These are phyloP conservation scores for Amphicarpaea edgeworthii DNA, from an alignment of 306 rosid species.

Conservation along the genomic window DNA sequence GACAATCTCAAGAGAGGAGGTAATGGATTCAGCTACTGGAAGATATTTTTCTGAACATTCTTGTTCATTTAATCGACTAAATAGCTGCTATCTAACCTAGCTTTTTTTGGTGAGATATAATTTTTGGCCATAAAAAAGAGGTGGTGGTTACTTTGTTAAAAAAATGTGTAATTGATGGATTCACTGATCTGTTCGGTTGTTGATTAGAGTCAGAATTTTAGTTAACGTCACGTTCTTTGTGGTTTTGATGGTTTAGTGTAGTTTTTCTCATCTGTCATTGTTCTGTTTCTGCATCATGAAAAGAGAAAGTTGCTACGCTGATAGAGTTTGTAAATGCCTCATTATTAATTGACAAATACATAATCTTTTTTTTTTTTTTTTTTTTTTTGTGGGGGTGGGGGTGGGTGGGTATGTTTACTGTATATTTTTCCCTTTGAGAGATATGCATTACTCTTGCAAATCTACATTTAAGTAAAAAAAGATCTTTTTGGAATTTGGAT, in stretches of 20 bases:
- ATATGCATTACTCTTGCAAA: conserved; percentile 3
- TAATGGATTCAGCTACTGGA: conserved; percentile 47
- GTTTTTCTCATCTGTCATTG: conserved; percentile 3
- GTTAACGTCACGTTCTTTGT: conserved; percentile 11
- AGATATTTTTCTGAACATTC: neutral
- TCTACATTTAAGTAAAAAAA: neutral
- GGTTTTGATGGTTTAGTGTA: conserved; percentile 7
- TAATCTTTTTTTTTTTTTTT: neutral
- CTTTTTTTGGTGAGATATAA: neutral
- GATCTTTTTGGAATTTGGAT: too few relatives aligned
- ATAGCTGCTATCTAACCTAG: neutral
- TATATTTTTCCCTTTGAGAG: neutral
- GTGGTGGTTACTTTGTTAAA: neutral
- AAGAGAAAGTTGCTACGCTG: neutral
- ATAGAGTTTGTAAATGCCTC: neutral
- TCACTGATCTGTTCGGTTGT: neutral
- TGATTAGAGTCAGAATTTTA: neutral
- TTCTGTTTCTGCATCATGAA: neutral
- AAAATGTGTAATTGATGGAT: neutral
- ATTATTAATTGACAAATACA: neutral
- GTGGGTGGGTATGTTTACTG: neutral
- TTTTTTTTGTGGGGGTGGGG: too few relatives aligned
- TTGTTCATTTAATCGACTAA: conserved; percentile 17
- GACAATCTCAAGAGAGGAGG: conserved; percentile 93
- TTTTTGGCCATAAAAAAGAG: conserved; percentile 1